phyloP scores from a whole-genome alignment of 2,329 filamentous ascomycete genomes.

The Aspergillus spinulosporus region DNA sequence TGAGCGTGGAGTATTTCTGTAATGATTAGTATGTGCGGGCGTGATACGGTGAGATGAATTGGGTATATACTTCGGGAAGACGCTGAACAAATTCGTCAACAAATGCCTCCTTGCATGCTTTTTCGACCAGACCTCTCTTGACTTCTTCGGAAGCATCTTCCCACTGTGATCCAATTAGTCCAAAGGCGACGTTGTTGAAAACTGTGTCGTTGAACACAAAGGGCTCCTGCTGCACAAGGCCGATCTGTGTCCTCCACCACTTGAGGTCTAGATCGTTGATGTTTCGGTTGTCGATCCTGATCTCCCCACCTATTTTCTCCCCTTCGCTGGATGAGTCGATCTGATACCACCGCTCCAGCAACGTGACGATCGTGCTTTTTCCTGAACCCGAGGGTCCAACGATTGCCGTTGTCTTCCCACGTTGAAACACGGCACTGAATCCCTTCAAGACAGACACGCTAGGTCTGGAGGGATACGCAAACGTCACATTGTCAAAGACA shows the following conservation, averaged over 20 bases:
- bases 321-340: constrained; percentile 63
- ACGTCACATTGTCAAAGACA: constrained; percentile 70
- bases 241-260: constrained; percentile 90
- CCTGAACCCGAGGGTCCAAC: constrained; percentile 49
- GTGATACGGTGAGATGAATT: neutral
- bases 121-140: constrained; percentile 64
- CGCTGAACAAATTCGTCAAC: constrained; percentile 85
- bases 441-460: constrained; percentile 86
- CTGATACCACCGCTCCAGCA: constrained; percentile 69
- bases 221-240: constrained; percentile 71
- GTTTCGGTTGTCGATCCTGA: constrained; percentile 80
- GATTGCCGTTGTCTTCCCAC: constrained; percentile 44
- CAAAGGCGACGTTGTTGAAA: constrained; percentile 81
- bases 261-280: constrained; percentile 78
- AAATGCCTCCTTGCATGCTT: constrained; percentile 86
- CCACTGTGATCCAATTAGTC: constrained; percentile 74
- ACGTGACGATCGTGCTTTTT: constrained; percentile 47
- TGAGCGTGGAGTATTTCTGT: constrained; percentile 87
- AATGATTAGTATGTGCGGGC: neutral
- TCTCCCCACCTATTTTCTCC: constrained; percentile 49
- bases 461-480: constrained; percentile 91
- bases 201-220: constrained; percentile 88
- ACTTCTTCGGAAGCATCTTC: constrained; percentile 67
- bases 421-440: constrained; percentile 76
- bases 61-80: constrained; percentile 54